Conservation (phyloP, 2,329 filamentous ascomycete genomes). For the Aspergillus ochraceus region DNA sequence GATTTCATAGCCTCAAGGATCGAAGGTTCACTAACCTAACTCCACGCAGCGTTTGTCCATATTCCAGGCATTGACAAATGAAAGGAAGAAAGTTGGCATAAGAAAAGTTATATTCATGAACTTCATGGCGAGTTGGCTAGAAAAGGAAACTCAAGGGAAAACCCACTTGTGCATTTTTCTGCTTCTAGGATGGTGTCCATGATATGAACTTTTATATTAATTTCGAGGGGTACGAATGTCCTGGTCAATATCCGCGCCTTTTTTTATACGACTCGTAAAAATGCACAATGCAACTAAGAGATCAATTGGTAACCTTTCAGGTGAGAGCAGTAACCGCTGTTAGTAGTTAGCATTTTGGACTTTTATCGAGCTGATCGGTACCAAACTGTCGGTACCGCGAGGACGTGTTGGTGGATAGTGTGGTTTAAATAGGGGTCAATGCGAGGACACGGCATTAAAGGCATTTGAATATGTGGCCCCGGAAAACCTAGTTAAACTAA, state of each 20-base stretch:
- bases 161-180: no score
- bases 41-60: neutral
- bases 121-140: no score
- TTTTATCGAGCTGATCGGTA: neutral
- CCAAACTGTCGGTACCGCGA: neutral
- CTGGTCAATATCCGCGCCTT: neutral
- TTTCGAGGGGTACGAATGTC: no score
- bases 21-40: neutral
- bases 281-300: neutral
- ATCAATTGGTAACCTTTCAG: neutral
- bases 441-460: neutral
- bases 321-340: neutral
- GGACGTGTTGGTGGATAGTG: neutral
- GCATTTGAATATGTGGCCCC: no score
- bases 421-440: neutral
- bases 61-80: neutral
- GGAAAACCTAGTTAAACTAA: no score
- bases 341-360: neutral
- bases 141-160: no score
- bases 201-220: no score
- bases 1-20: neutral
- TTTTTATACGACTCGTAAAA: neutral
- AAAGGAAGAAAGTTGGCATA: neutral
- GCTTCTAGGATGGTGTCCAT: no score
- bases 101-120: neutral